Evolutionary conservation across 2,329 filamentous ascomycete species (phyloP).

Genomic region (Calonectria fujianensis): DNA sequence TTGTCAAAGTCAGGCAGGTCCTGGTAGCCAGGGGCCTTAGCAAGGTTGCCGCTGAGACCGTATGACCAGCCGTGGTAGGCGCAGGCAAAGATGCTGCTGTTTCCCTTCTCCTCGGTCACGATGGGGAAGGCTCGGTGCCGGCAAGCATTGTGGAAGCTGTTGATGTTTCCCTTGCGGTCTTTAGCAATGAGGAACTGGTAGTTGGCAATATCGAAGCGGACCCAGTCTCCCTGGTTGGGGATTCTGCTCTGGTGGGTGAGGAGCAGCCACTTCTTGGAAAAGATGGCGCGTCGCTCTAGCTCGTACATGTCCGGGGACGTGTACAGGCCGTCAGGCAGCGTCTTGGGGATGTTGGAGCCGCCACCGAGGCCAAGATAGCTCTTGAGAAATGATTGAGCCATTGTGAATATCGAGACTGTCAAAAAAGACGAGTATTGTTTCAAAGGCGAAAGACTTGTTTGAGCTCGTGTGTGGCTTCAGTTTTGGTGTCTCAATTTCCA

Average conservation of each 20-base stretch:
- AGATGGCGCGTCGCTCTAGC: constrained; percentile 74
- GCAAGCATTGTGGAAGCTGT: constrained; percentile 79
- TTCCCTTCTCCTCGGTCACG: constrained; percentile 70
- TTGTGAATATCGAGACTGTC: background rate
- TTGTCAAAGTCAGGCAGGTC: constrained; percentile 74
- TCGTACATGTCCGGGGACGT: constrained; percentile 72
- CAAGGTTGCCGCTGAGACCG: constrained; percentile 72
- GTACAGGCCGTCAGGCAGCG: constrained; percentile 72
- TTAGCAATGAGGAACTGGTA: constrained; percentile 73
- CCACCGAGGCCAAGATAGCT: constrained; percentile 63
- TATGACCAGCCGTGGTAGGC: constrained; percentile 80
- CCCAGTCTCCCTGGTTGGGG: constrained; percentile 72
- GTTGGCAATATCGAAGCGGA: constrained; percentile 72
- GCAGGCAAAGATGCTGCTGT: constrained; percentile 72
- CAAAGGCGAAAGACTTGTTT: background rate
- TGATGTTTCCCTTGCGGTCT: constrained; percentile 71
- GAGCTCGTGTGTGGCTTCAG: constrained; percentile 1
- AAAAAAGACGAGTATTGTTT: constrained; percentile 14
- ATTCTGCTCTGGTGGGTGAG: constrained; percentile 72
- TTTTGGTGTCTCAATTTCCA: constrained; percentile 3
- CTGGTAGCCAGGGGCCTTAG: constrained; percentile 77
- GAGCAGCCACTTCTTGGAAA: constrained; percentile 74
- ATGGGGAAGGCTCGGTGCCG: constrained; percentile 77
- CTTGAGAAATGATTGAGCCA: constrained; percentile 48
- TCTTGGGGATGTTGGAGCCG: constrained; percentile 51